phyloP scores from a whole-genome alignment of 1,139 yeast species.

The Eremothecium cymbalariae region DNA sequence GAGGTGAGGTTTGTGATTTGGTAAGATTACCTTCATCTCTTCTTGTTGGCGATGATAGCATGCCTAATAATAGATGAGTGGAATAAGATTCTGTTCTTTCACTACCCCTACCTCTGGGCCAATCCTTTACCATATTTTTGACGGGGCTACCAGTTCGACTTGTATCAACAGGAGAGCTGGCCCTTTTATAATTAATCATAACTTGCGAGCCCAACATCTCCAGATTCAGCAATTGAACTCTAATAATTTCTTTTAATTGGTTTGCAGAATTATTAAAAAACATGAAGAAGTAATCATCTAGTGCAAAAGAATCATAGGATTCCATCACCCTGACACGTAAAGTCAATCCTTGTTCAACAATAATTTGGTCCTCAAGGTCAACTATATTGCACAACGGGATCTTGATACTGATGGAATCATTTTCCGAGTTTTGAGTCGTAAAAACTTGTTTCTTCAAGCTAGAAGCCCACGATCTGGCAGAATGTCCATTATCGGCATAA shows the following conservation, averaged over 20 bases:
- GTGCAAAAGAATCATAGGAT: conserved; percentile 42
- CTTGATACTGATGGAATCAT: conserved; percentile 66
- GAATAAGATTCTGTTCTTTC: background rate
- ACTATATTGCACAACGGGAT: conserved; percentile 66
- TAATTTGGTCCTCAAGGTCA: conserved; percentile 47
- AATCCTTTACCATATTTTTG: background rate
- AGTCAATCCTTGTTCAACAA: conserved; percentile 44
- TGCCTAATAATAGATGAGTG: background rate
- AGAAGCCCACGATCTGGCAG: conserved; percentile 78
- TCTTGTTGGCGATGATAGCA: background rate
- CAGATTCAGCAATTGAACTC: conserved; percentile 14
- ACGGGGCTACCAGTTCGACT: background rate
- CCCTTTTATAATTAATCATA: conserved; percentile 5
- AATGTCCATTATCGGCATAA: conserved; percentile 60
- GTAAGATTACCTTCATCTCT: background rate
- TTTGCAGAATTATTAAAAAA: conserved; percentile 45
- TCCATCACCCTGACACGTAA: conserved; percentile 43
- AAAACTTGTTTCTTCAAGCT: conserved; percentile 69
- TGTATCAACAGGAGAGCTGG: background rate
- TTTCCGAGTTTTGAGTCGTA: conserved; percentile 52
- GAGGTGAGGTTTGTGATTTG: background rate
- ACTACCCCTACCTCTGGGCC: background rate
- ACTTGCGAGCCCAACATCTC: conserved; percentile 11
- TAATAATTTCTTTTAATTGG: conserved; percentile 15
- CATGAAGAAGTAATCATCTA: conserved; percentile 62